A percentile compares a stretch with the other conserved stretches of the same genome.
phyloP scores from a whole-genome alignment of 2,329 filamentous ascomycete species.

The Sordariomycetes sp. region DNA sequence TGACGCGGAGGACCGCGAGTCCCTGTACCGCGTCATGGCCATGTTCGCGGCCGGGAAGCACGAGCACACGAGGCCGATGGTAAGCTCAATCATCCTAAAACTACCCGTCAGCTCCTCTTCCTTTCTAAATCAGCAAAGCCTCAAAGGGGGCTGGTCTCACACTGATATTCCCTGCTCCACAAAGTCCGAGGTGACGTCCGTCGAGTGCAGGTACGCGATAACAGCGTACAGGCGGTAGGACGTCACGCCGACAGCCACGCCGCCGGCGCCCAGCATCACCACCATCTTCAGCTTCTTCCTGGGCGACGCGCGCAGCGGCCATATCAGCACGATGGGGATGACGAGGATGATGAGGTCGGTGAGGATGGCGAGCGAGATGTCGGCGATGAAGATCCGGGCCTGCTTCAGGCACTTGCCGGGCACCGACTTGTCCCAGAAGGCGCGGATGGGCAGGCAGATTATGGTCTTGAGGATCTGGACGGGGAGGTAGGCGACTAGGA shows the following conservation, averaged over 20 bases:
- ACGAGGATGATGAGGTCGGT: slow-evolving; percentile 22
- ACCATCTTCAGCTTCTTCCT: slow-evolving; percentile 21
- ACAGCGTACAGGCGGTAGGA: slow-evolving; percentile 11
- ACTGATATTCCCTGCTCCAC: neutral
- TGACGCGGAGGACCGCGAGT: too few relatives aligned
- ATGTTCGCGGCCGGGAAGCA: neutral
- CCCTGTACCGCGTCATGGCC: neutral
- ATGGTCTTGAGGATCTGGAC: slow-evolving; percentile 15
- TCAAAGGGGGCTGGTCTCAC: neutral
- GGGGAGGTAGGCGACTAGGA: slow-evolving; percentile 15
- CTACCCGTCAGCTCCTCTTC: neutral
- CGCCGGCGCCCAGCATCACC: slow-evolving; percentile 17
- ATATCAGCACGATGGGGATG: slow-evolving; percentile 20
- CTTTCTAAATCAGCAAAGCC: neutral
- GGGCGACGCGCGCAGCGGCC: slow-evolving; percentile 15
- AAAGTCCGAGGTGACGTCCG: neutral
- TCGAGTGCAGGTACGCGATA: neutral
- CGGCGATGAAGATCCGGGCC: slow-evolving; percentile 19
- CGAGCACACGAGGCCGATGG: neutral
- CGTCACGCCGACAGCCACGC: slow-evolving; percentile 17
- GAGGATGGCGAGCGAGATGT: slow-evolving; percentile 18
- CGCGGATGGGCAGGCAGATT: slow-evolving; percentile 13
- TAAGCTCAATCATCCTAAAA: neutral
- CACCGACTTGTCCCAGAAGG: slow-evolving; percentile 13
- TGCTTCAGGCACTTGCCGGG: slow-evolving; percentile 18